These are phyloP conservation scores for Leccinum longicurvipes DNA, from an alignment of 768 basidiomycete species.

Conservation along the genomic window DNA sequence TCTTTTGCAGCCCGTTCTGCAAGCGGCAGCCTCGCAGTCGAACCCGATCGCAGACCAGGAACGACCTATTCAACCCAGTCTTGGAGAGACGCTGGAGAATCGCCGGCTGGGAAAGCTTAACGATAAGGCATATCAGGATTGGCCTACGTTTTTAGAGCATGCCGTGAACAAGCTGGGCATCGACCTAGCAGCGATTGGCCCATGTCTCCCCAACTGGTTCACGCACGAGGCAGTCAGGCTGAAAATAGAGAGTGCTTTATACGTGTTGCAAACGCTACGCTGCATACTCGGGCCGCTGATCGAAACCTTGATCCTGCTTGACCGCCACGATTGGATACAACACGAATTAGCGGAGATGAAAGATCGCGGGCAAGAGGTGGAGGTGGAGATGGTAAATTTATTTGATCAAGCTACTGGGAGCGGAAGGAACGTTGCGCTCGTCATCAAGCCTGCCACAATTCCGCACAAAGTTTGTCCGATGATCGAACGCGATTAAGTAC, in stretches of 20 bases:
- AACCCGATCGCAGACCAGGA: constrained; percentile 1
- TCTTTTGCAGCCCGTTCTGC: constrained; percentile 42
- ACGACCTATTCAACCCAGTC: constrained; percentile 20
- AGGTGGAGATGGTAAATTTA: constrained; percentile 54
- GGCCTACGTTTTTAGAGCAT: constrained; percentile 45
- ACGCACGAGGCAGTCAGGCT: constrained; percentile 19
- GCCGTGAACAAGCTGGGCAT: constrained; percentile 29
- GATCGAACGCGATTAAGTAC: constrained; percentile 4
- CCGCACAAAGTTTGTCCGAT: constrained; percentile 1
- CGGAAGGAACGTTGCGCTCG: constrained; percentile 66
- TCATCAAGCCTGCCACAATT: constrained; percentile 38
- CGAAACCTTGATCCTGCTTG: constrained; percentile 62
- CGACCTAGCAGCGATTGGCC: constrained; percentile 8
- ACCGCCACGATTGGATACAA: constrained; percentile 57
- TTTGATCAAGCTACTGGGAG: constrained; percentile 74
- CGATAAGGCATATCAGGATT: constrained; percentile 46
- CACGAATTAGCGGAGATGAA: constrained; percentile 34
- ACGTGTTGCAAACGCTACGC: constrained; percentile 60
- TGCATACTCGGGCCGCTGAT: constrained; percentile 68
- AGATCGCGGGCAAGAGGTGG: constrained; percentile 25
- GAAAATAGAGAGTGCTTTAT: constrained; percentile 42
- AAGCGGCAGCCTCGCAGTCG: constrained; percentile 1
- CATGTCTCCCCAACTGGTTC: constrained; percentile 21
- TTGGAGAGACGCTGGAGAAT: constrained; percentile 40
- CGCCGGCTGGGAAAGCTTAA: constrained; percentile 51